Evolutionary conservation across 2,329 filamentous ascomycete genomes (phyloP).

Genomic region (Trichoderma koningii): DNA sequence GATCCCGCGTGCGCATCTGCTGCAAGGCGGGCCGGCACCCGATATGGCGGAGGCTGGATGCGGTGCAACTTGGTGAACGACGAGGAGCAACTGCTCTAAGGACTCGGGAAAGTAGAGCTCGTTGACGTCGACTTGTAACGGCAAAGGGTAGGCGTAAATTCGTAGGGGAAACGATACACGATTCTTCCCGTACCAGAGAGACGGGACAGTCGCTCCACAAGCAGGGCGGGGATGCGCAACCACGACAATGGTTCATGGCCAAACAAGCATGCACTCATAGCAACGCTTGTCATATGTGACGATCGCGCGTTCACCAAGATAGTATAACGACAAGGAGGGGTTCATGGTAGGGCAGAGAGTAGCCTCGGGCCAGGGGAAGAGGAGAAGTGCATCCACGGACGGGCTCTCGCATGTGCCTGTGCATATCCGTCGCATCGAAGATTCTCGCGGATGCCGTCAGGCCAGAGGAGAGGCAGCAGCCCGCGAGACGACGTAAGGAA

Average conservation of each 20-base stretch:
- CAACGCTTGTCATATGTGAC: conserved; percentile 11
- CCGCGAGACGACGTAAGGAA: not conserved
- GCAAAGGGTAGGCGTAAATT: not conserved
- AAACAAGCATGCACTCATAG: not conserved
- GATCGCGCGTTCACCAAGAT: conserved; percentile 14
- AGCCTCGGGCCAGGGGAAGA: conserved; percentile 14
- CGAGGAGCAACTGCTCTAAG: not conserved
- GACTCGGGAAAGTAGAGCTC: too few relatives aligned
- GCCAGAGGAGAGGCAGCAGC: not conserved
- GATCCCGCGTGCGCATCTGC: conserved; percentile 23
- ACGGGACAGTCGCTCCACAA: not conserved
- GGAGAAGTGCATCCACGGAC: not conserved
- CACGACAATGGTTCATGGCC: not conserved
- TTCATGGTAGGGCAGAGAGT: not conserved
- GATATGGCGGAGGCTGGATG: conserved; percentile 20
- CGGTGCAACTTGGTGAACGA: conserved; percentile 6
- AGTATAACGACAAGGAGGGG: not conserved
- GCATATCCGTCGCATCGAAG: conserved; percentile 13
- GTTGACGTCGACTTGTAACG: too few relatives aligned
- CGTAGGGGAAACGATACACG: not conserved
- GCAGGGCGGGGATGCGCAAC: conserved; percentile 4
- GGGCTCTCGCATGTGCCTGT: conserved; percentile 15
- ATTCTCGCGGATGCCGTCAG: not conserved
- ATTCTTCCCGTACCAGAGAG: not conserved
- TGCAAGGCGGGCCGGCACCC: conserved; percentile 15